These are phyloP conservation scores for Rhizopus sp. DNA, from an alignment of 371 early-diverging fungal species.

Conservation along the genomic window DNA sequence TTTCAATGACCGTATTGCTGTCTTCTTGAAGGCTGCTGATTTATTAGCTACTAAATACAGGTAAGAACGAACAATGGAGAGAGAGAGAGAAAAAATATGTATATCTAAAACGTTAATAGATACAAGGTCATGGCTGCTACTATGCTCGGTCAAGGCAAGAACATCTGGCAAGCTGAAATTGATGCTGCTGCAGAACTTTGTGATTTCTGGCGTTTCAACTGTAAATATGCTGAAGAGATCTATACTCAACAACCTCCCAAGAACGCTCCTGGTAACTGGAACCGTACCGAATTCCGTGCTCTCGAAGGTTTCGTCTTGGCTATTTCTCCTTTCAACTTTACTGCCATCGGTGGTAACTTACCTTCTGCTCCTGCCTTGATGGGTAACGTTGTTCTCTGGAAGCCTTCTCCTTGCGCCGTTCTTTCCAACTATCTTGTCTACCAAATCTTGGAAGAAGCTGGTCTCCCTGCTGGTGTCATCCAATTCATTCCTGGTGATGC, in stretches of 20 bases:
- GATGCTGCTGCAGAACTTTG: constrained; percentile 93
- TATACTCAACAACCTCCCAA: constrained; percentile 92
- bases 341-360: constrained; percentile 98
- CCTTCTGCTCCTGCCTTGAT: constrained; percentile 94
- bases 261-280: constrained; percentile 91
- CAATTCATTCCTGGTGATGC: constrained; percentile 96
- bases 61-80: constrained; percentile 29
- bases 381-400: constrained; percentile 98
- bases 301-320: constrained; percentile 97
- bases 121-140: constrained; percentile 96
- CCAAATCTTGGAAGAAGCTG: constrained; percentile 93
- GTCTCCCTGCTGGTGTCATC: constrained; percentile 95
- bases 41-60: constrained; percentile 88
- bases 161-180: constrained; percentile 99
- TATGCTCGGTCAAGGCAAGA: constrained; percentile 99
- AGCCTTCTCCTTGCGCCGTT: constrained; percentile 90
- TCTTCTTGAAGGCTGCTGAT: constrained; percentile 98
- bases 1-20: constrained; percentile 92
- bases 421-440: constrained; percentile 91
- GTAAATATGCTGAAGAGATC: constrained; percentile 92
- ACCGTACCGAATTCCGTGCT: constrained; percentile 94
- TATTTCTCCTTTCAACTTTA: constrained; percentile 98
- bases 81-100: constrained; percentile 15
- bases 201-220: constrained; percentile 97
- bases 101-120: constrained; percentile 30